These are phyloP conservation scores for Rhizophagus clarus DNA, from an alignment of 192 early-diverging fungal species.

Conservation along the genomic window DNA sequence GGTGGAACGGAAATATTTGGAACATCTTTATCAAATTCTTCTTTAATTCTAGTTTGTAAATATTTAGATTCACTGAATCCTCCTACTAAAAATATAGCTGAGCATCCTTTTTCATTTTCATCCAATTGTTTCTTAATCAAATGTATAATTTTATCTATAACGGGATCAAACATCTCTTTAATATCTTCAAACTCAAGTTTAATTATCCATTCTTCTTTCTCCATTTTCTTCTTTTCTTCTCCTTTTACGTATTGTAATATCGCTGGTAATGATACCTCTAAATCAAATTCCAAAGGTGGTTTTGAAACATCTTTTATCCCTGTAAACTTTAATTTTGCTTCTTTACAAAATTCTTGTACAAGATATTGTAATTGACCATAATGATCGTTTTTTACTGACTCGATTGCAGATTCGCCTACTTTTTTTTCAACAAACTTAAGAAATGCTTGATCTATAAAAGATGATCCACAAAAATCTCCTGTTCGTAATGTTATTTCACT, in stretches of 20 bases:
- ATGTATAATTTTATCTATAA: conserved; percentile 17
- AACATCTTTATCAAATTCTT: conserved; percentile 47
- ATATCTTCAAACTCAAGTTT: background rate
- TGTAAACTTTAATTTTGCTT: background rate
- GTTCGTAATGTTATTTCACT: conserved; percentile 54
- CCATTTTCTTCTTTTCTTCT: background rate
- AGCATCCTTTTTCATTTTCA: conserved; percentile 14
- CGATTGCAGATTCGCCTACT: conserved; percentile 39
- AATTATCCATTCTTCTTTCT: background rate
- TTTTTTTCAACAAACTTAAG: conserved; percentile 43
- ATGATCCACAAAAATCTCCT: conserved; percentile 53
- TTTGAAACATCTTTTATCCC: background rate
- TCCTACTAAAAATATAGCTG: conserved; percentile 54
- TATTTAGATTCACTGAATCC: conserved; percentile 37
- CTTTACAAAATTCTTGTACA: conserved; percentile 10
- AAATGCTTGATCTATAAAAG: conserved; percentile 52
- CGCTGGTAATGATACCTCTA: background rate
- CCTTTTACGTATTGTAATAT: conserved; percentile 1
- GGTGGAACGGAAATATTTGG: conserved; percentile 46
- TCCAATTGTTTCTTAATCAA: conserved; percentile 38
- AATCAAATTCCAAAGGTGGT: background rate
- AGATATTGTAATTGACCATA: conserved; percentile 11
- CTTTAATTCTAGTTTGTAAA: conserved; percentile 50
- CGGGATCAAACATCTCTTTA: conserved; percentile 11
- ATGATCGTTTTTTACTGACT: conserved; percentile 26